phyloP scores from a whole-genome alignment of 2,329 filamentous ascomycete genomes.

The Fusarium clavum region DNA sequence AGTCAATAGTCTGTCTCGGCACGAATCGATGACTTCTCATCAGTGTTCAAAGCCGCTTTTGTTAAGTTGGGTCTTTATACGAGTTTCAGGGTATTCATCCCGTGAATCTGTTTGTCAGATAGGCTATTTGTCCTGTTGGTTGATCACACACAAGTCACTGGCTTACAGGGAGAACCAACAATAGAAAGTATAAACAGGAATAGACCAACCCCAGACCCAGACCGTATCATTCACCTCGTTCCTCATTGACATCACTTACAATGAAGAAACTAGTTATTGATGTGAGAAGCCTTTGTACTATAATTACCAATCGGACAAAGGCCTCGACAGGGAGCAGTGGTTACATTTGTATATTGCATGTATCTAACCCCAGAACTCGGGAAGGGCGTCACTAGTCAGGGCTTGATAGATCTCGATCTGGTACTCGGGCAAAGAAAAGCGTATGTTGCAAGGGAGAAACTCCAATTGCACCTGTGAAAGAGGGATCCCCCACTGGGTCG shows the following conservation, averaged over 20 bases:
- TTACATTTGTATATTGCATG: background rate
- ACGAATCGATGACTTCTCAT: background rate
- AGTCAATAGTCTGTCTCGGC: background rate
- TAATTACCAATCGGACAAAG: background rate
- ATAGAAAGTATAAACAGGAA: background rate
- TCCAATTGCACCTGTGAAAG: background rate
- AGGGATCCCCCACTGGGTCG: slow-evolving; percentile 2
- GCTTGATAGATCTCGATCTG: slow-evolving; percentile 4
- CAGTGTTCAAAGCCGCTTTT: background rate
- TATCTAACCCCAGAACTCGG: slow-evolving; percentile 4
- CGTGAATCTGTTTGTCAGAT: background rate
- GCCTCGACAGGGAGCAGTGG: background rate
- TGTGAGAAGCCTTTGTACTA: background rate
- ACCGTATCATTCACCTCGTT: background rate
- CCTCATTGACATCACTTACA: background rate
- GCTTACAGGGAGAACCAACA: background rate
- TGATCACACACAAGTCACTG: background rate
- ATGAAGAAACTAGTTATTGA: no score
- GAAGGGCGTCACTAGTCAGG: slow-evolving; percentile 13
- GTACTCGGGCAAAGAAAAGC: background rate
- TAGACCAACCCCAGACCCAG: background rate
- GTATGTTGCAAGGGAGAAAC: slow-evolving; percentile 7
- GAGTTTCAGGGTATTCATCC: background rate
- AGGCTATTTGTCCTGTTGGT: background rate
- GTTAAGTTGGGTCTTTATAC: background rate